Evolutionary conservation across 139 green algal genomes (phyloP).

Genomic region (Prasinococcaceae sp.): DNA sequence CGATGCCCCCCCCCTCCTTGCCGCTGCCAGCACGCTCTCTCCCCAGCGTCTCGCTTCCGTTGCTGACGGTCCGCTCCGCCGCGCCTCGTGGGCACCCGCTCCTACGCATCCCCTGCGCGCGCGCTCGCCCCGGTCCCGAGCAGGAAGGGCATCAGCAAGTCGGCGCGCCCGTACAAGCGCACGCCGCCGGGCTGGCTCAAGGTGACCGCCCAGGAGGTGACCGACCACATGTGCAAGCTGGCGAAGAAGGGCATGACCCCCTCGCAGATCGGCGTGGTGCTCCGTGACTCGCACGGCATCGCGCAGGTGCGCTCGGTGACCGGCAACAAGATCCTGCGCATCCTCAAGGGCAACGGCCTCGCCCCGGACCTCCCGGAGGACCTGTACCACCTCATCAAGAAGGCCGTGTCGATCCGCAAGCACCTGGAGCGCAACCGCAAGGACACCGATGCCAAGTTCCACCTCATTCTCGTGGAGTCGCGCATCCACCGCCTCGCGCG

Average conservation of each 20-base stretch:
- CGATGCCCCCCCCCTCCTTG: no score
- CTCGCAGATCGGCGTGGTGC: constrained; percentile 90
- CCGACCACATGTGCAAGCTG: constrained; percentile 85
- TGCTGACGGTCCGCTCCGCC: no score
- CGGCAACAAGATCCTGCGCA: constrained; percentile 88
- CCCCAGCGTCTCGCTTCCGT: no score
- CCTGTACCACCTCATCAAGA: constrained; percentile 99
- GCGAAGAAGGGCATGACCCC: constrained; percentile 96
- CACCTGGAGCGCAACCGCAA: constrained; percentile 94
- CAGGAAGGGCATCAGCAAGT: constrained; percentile 77
- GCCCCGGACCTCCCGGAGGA: constrained; percentile 95
- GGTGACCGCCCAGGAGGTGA: constrained; percentile 48
- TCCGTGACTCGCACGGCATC: constrained; percentile 90
- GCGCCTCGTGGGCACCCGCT: no score
- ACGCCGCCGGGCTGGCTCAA: constrained; percentile 78
- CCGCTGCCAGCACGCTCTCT: no score
- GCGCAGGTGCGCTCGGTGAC: constrained; percentile 76
- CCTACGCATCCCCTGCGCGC: no score
- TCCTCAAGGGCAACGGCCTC: constrained; percentile 83
- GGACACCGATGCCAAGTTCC: constrained; percentile 79
- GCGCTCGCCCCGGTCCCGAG: no score
- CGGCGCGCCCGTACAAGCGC: constrained; percentile 89
- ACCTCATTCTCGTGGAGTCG: constrained; percentile 64
- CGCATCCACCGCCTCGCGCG: constrained; percentile 95
- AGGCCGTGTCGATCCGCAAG: constrained; percentile 89